phyloP scores from a whole-genome alignment of 2,329 filamentous ascomycete genomes.

The Pseudocercospora fijiensis region DNA sequence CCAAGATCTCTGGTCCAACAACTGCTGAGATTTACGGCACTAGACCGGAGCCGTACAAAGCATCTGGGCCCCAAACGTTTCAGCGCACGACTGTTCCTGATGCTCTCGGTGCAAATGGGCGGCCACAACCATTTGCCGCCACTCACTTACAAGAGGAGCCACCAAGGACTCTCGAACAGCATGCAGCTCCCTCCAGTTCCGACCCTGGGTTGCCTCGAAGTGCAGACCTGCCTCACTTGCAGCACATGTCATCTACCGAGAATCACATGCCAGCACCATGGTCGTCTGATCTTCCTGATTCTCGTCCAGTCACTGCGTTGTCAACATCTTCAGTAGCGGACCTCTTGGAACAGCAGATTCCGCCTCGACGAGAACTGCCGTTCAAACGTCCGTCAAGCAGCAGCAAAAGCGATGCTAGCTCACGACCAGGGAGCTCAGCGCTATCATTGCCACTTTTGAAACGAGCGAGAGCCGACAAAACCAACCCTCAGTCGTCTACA shows the following conservation, averaged over 20 bases:
- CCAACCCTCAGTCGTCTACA: background rate
- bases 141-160: background rate
- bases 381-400: constrained; percentile 40
- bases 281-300: constrained; percentile 10
- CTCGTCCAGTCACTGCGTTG: constrained; percentile 2
- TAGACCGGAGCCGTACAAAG: background rate
- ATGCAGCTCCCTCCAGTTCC: background rate
- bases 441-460: constrained; percentile 39
- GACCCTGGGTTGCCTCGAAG: background rate
- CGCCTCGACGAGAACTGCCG: constrained; percentile 39
- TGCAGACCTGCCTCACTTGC: background rate
- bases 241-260: background rate
- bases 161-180: background rate
- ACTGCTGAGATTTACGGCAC: background rate
- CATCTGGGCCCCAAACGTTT: background rate
- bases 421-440: constrained; percentile 26
- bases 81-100: background rate
- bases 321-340: constrained; percentile 5
- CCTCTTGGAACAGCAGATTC: constrained; percentile 25
- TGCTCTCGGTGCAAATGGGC: background rate
- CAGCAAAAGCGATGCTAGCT: constrained; percentile 28
- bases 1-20: background rate
- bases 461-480: constrained; percentile 3
- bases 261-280: background rate
- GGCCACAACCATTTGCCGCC: background rate